phyloP scores from a whole-genome alignment of 768 basidiomycete genomes.

The Lentinula detonsa region DNA sequence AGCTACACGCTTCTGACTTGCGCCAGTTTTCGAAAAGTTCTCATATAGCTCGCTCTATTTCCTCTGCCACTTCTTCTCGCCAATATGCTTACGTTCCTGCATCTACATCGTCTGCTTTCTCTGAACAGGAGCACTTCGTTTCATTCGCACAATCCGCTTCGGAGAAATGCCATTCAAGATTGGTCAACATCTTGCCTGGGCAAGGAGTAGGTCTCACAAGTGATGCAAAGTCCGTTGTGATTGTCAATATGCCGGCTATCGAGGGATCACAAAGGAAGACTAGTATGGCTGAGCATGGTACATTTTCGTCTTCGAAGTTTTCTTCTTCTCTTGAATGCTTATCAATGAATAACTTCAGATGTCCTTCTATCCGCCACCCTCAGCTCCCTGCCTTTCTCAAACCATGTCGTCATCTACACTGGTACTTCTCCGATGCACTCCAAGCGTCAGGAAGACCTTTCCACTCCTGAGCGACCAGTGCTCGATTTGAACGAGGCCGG shows the following conservation, averaged over 20 bases:
- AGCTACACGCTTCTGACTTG: conserved; percentile 78
- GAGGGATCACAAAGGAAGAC: conserved; percentile 28
- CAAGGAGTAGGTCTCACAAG: conserved; percentile 27
- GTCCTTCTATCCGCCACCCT: conserved; percentile 43
- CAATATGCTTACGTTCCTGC: conserved; percentile 57
- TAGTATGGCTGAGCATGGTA: conserved; percentile 55
- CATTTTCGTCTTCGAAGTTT: conserved; percentile 13
- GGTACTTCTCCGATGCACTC: conserved; percentile 40
- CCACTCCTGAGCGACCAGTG: neutral
- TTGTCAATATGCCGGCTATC: conserved; percentile 43
- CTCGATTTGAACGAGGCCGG: conserved; percentile 12
- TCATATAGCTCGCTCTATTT: conserved; percentile 40
- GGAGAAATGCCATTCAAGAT: conserved; percentile 45
- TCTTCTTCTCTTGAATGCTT: conserved; percentile 6
- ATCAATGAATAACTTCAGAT: conserved; percentile 35
- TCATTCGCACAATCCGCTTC: conserved; percentile 39
- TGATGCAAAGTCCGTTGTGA: conserved; percentile 46
- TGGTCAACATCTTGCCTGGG: conserved; percentile 36
- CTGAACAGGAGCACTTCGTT: conserved; percentile 17
- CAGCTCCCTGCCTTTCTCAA: conserved; percentile 34
- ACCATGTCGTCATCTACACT: conserved; percentile 62
- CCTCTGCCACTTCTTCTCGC: conserved; percentile 44
- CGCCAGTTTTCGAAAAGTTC: conserved; percentile 50
- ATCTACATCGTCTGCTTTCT: conserved; percentile 8
- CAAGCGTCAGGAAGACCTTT: conserved; percentile 29